These are phyloP conservation scores for Castanospermum australe DNA, from an alignment of 306 rosid species.

Conservation along the genomic window DNA sequence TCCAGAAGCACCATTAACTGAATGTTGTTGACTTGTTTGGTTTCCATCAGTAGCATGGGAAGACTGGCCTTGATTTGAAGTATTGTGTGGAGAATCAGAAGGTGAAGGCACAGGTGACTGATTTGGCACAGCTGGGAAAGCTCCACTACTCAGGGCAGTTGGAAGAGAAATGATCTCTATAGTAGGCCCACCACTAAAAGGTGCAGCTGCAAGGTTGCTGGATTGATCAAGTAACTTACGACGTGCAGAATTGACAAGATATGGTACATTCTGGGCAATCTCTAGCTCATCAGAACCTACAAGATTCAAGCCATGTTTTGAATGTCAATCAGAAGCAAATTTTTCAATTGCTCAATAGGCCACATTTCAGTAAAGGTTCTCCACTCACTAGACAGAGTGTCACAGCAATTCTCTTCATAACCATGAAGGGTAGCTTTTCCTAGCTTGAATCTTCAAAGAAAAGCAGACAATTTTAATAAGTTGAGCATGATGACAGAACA, in stretches of 20 bases:
- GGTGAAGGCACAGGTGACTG: slow-evolving; percentile 29
- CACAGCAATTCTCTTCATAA: slow-evolving; percentile 31
- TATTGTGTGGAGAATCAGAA: slow-evolving; percentile 15
- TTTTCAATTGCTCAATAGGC: neutral
- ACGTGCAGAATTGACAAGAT: slow-evolving; percentile 34
- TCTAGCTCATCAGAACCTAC: slow-evolving; percentile 47
- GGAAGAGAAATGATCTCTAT: slow-evolving; percentile 49
- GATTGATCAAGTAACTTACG: slow-evolving; percentile 71
- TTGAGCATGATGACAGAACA: slow-evolving; percentile 16
- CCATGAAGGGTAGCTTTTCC: slow-evolving; percentile 24
- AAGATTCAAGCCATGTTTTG: slow-evolving; percentile 14
- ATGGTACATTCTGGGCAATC: slow-evolving; percentile 17
- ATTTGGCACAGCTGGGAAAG: slow-evolving; percentile 65
- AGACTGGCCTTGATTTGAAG: slow-evolving; percentile 19
- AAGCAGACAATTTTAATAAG: slow-evolving; percentile 25
- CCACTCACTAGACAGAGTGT: slow-evolving; percentile 54
- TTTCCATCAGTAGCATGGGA: neutral
- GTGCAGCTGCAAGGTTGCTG: slow-evolving; percentile 71
- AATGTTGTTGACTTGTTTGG: slow-evolving; percentile 18
- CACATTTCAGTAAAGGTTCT: neutral
- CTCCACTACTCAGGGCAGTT: slow-evolving; percentile 63
- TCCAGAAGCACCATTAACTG: slow-evolving; percentile 24
- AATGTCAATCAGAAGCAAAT: slow-evolving; percentile 2
- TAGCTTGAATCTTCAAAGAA: slow-evolving; percentile 49
- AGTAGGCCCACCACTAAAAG: slow-evolving; percentile 36